A percentile compares a stretch with the other conserved stretches of the same genome.
phyloP scores from a whole-genome alignment of 2,329 filamentous ascomycete genomes.

The Microsporum canis region DNA sequence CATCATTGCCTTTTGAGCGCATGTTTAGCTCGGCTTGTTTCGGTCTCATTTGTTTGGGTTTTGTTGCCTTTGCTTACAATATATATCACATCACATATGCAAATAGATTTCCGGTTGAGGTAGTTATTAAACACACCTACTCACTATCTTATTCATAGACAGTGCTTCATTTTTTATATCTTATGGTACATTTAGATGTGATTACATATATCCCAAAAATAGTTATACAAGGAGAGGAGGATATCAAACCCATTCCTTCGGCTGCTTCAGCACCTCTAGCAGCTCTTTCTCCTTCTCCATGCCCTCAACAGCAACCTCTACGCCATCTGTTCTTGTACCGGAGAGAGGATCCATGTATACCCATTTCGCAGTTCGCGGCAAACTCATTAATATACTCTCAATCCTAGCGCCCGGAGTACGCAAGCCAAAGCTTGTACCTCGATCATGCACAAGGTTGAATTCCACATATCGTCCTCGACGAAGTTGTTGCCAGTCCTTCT shows the following conservation, averaged over 20 bases:
- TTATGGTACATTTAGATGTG: background rate
- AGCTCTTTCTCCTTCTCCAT: conserved; percentile 57
- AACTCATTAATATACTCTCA: conserved; percentile 94
- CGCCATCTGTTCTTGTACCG: conserved; percentile 39
- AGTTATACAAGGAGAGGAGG: background rate
- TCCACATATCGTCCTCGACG: conserved; percentile 92
- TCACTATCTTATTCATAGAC: background rate
- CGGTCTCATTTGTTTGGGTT: background rate
- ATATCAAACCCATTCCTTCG: conserved; percentile 48
- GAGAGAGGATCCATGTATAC: conserved; percentile 71
- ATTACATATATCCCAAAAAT: background rate
- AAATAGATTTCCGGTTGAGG: background rate
- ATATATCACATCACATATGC: background rate
- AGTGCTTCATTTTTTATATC: background rate
- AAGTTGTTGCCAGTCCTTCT: conserved; percentile 96
- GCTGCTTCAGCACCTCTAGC: conserved; percentile 56
- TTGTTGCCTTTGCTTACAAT: background rate
- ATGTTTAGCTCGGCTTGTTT: background rate
- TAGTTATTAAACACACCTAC: background rate
- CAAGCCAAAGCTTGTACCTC: conserved; percentile 85
- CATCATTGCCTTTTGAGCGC: background rate
- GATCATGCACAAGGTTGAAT: conserved; percentile 95
- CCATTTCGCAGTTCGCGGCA: conserved; percentile 88
- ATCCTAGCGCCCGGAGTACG: conserved; percentile 85
- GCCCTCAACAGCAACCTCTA: conserved; percentile 42